These are phyloP conservation scores for Acanthamoeba lenticulata DNA, from an alignment of 208 protist species.

Conservation along the genomic window DNA sequence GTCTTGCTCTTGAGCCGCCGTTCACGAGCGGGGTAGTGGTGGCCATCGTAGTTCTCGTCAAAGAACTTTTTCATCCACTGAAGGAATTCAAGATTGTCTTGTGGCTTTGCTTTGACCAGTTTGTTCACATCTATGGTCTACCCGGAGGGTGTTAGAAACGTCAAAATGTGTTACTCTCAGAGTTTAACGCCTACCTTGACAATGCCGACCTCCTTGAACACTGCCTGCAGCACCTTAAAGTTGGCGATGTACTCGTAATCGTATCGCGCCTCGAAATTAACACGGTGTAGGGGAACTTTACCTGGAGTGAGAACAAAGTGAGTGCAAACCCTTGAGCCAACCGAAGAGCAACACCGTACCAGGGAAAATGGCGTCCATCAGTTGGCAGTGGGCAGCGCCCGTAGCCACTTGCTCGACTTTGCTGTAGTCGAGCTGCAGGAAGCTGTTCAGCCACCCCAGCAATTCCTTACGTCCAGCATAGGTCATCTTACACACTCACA, in stretches of 20 bases:
- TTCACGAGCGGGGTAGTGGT: slow-evolving; percentile 69
- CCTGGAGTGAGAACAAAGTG: slow-evolving; percentile 37
- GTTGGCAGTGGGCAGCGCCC: slow-evolving; percentile 93
- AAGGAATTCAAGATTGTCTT: slow-evolving; percentile 96
- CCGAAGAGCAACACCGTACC: slow-evolving; percentile 62
- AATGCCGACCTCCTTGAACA: slow-evolving; percentile 92
- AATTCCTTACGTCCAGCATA: slow-evolving; percentile 80
- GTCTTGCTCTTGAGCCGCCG: slow-evolving; percentile 54
- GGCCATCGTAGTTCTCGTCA: slow-evolving; percentile 67
- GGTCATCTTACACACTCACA: no score
- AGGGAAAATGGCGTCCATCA: slow-evolving; percentile 91
- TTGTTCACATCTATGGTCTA: slow-evolving; percentile 89
- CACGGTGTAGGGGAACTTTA: slow-evolving; percentile 87
- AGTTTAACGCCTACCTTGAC: slow-evolving; percentile 80
- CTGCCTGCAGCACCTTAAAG: slow-evolving; percentile 95
- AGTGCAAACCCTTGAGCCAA: neutral
- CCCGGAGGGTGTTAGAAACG: neutral
- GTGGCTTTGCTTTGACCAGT: slow-evolving; percentile 94
- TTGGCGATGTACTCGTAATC: slow-evolving; percentile 97
- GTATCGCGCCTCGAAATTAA: slow-evolving; percentile 93
- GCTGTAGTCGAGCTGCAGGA: slow-evolving; percentile 84
- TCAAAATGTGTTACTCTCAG: neutral
- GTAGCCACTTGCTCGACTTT: slow-evolving; percentile 85
- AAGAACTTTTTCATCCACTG: slow-evolving; percentile 95
- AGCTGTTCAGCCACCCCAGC: slow-evolving; percentile 87